A percentile compares a stretch with the other conserved stretches of the same genome.
Evolutionary conservation across 495 filamentous ascomycete species (phyloP).

Genomic region (Trichoderma parareesei): DNA sequence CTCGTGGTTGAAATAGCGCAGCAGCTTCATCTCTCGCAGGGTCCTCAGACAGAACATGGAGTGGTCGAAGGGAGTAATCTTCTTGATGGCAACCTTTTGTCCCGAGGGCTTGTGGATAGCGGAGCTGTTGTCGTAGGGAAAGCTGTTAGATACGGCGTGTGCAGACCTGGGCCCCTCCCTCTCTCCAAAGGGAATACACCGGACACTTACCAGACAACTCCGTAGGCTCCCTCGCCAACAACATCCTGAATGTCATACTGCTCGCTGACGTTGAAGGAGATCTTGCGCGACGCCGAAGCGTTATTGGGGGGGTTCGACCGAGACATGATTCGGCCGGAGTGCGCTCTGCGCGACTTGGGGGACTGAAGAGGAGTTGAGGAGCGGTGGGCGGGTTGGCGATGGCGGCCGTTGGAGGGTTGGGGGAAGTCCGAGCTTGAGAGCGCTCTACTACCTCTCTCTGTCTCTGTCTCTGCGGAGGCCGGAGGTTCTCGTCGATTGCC

Average conservation of each 20-base stretch:
- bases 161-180: background rate
- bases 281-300: conserved; percentile 72
- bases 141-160: conserved; percentile 15
- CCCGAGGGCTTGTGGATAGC: conserved; percentile 97
- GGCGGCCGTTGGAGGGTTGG: background rate
- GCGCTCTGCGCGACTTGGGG: conserved; percentile 8
- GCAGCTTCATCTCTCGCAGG: conserved; percentile 96
- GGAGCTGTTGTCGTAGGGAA: conserved; percentile 51
- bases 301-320: conserved; percentile 37
- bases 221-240: conserved; percentile 96
- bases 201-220: conserved; percentile 79
- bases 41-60: conserved; percentile 99
- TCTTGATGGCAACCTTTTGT: conserved; percentile 99
- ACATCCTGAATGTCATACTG: conserved; percentile 99
- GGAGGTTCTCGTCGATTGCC: conserved; percentile 8
- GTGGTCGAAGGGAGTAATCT: conserved; percentile 98
- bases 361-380: background rate
- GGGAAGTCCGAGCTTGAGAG: background rate
- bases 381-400: background rate
- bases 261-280: conserved; percentile 99
- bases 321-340: conserved; percentile 23
- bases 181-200: conserved; percentile 7
- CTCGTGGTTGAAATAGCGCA: conserved; percentile 99
- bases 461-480: background rate
- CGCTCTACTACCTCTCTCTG: no score